These are phyloP conservation scores for Eucalyptus polyanthemos DNA, from an alignment of 345 rosid genomes.

Conservation along the genomic window DNA sequence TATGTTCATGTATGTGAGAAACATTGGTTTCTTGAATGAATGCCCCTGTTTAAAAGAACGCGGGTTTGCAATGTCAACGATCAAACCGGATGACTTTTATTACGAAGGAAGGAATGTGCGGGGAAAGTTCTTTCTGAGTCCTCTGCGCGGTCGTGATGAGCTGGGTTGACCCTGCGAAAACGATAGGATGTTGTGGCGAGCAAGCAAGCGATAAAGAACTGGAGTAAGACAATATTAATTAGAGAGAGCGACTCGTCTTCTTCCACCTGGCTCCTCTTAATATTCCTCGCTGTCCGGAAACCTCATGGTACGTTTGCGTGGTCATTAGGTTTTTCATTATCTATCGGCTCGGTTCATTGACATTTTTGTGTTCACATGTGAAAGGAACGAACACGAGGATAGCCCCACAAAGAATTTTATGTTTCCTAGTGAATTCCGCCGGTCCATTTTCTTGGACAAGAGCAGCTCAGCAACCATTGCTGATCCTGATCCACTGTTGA, in stretches of 20 bases:
- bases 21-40: not conserved
- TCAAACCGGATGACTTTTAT: not conserved
- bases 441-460: constrained; percentile 77
- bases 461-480: constrained; percentile 75
- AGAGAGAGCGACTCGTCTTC: not conserved
- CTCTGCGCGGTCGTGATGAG: not conserved
- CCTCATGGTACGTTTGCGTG: not conserved
- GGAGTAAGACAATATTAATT: not conserved
- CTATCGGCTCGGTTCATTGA: not conserved
- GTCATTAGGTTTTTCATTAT: not conserved
- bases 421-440: not conserved
- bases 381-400: not conserved
- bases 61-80: not conserved
- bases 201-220: not conserved
- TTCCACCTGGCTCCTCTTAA: not conserved
- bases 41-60: not conserved
- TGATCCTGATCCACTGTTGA: constrained; percentile 57
- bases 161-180: not conserved
- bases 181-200: not conserved
- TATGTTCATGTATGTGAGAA: not conserved
- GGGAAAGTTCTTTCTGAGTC: not conserved
- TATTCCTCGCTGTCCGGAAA: not conserved
- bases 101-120: not conserved
- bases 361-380: not conserved
- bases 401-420: not conserved